A percentile compares a stretch with the other conserved stretches of the same genome.
Evolutionary conservation across 1,139 yeast species (phyloP).

Genomic region (Zygoascus hellenicus): DNA sequence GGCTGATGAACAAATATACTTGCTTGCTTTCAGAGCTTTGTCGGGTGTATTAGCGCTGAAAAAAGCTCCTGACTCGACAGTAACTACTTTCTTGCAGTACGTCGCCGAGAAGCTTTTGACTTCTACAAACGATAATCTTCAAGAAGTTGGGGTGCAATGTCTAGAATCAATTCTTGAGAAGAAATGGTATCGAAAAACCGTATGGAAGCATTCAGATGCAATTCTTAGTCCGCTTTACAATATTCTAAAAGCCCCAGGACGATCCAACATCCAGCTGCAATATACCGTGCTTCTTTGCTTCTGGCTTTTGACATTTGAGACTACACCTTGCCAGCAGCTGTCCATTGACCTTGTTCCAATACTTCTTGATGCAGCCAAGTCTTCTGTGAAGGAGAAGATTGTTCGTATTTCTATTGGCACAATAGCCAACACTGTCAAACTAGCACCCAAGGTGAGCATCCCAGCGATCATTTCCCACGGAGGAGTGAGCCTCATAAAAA

Average conservation of each 20-base stretch:
- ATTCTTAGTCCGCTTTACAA: conserved; percentile 17
- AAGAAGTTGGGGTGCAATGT: conserved; percentile 63
- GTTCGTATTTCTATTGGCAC: conserved; percentile 76
- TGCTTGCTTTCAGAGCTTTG: conserved; percentile 33
- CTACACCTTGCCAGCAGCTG: conserved; percentile 47
- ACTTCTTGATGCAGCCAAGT: conserved; percentile 61
- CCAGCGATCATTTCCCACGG: conserved; percentile 71
- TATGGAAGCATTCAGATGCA: conserved; percentile 41
- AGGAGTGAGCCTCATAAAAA: conserved; percentile 62
- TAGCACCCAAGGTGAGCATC: conserved; percentile 42
- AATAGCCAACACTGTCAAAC: conserved; percentile 42
- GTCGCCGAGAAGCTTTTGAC: conserved; percentile 43
- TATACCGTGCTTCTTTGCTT: conserved; percentile 70
- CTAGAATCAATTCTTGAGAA: conserved; percentile 56
- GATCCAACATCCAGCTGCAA: conserved; percentile 69
- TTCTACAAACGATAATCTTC: conserved; percentile 46
- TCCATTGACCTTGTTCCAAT: conserved; percentile 44
- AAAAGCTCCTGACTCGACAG: conserved; percentile 25
- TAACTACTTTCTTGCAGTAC: conserved; percentile 42
- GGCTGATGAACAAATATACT: conserved; percentile 36
- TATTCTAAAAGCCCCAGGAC: conserved; percentile 44
- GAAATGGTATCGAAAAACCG: conserved; percentile 52
- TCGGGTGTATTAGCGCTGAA: conserved; percentile 30
- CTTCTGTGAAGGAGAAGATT: conserved; percentile 86
- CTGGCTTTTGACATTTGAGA: conserved; percentile 81